Percentiles rank a stretch among this genome's conserved stretches.
phyloP scores from a whole-genome alignment of 768 basidiomycete species.

The Mycena metata region DNA sequence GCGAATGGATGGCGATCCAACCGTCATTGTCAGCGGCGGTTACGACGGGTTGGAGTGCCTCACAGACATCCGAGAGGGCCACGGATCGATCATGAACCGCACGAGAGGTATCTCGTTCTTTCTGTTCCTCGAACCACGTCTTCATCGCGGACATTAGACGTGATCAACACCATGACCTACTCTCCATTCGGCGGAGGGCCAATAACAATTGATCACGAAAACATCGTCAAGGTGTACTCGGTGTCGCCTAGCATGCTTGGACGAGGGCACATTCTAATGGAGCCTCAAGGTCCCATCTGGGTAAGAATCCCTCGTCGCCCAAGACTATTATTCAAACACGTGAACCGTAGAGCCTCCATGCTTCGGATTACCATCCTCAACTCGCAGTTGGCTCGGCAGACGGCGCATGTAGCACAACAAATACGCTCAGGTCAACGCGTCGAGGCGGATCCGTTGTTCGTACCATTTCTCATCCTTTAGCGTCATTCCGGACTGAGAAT shows the following conservation, averaged over 20 bases:
- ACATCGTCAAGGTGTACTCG: constrained; percentile 81
- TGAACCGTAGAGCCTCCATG: constrained; percentile 67
- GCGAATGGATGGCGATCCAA: constrained; percentile 70
- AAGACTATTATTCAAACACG: background rate
- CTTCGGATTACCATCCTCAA: constrained; percentile 91
- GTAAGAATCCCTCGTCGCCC: constrained; percentile 54
- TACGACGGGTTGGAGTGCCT: constrained; percentile 85
- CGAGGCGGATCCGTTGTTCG: constrained; percentile 81
- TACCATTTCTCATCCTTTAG: constrained; percentile 25
- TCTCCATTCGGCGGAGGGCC: constrained; percentile 77
- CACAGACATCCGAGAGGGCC: constrained; percentile 81
- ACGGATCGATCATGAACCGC: constrained; percentile 78
- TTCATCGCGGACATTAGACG: constrained; percentile 60
- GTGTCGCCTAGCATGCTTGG: constrained; percentile 81
- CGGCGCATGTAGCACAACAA: constrained; percentile 83
- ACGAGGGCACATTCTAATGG: constrained; percentile 76
- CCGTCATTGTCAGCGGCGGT: constrained; percentile 80
- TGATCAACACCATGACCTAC: constrained; percentile 76
- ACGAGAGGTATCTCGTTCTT: constrained; percentile 69
- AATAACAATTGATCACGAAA: constrained; percentile 87
- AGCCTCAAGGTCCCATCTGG: constrained; percentile 87
- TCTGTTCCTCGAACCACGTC: background rate
- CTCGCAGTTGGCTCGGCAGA: constrained; percentile 87
- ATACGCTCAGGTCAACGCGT: constrained; percentile 74
- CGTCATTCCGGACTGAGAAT: constrained; percentile 1